Conservation (phyloP, 495 filamentous ascomycete species). For the Penicillium egyptiacum region DNA sequence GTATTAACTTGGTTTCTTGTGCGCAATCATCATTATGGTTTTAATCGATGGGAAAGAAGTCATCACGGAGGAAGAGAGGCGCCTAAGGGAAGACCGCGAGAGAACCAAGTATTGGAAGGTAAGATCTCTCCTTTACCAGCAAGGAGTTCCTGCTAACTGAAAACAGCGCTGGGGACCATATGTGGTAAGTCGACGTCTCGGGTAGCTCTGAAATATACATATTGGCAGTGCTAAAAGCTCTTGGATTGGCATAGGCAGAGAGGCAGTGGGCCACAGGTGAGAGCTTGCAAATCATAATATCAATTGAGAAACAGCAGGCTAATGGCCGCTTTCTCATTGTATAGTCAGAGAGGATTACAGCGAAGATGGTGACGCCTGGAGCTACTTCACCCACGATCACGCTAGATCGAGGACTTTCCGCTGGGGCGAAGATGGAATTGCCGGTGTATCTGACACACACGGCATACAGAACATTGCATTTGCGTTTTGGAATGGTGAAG, state of each 20-base stretch:
- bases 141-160: background rate
- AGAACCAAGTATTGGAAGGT: slow-evolving; percentile 49
- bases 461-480: slow-evolving; percentile 89
- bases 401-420: slow-evolving; percentile 82
- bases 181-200: slow-evolving; percentile 20
- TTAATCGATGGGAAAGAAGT: slow-evolving; percentile 82
- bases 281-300: slow-evolving; percentile 47
- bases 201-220: background rate
- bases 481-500: slow-evolving; percentile 96
- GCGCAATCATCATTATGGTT: slow-evolving; percentile 60
- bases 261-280: slow-evolving; percentile 81
- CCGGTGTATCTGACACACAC: slow-evolving; percentile 90
- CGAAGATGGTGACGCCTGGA: slow-evolving; percentile 90
- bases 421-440: slow-evolving; percentile 98
- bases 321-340: slow-evolving; percentile 22
- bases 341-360: slow-evolving; percentile 92
- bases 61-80: slow-evolving; percentile 81
- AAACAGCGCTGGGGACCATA: slow-evolving; percentile 74
- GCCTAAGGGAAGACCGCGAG: slow-evolving; percentile 80
- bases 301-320: slow-evolving; percentile 13
- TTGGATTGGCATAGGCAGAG: slow-evolving; percentile 36
- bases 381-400: slow-evolving; percentile 92
- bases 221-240: background rate
- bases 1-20: background rate
- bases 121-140: background rate